Base-by-base conservation (phyloP, 306 rosid species). In the Macrotyloma uniflorum region DNA sequence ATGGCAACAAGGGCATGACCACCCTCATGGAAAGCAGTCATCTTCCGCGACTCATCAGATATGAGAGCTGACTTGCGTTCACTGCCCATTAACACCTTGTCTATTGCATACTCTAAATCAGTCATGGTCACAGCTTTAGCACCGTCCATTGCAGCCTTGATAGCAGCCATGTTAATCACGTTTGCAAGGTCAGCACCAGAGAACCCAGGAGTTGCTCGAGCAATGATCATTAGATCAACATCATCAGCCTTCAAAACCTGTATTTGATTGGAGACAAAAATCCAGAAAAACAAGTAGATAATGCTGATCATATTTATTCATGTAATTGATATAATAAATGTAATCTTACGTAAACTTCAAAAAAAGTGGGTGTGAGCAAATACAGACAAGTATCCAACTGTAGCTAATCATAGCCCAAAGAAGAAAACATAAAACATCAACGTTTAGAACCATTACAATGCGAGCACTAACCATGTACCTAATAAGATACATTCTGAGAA, bases 131-230 rank as follows among this genome's bases (percentile, higher is more conserved):
- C 98, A 66, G 98, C 86, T 79, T 88, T 90, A 49, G 93, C 92
- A 61, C 95, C 98, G n/a, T 93, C 92, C 92, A 89, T 93, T n/a
- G 98, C 98, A 47, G 97, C 95, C 90, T 90, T 89, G 38, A 91
- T 80, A 33, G 98, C 98, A 67, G 93, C 97, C 22, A 93, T 83
- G 30, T 93, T 91, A 67, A 93, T 81, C 75, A 93, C 80, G 84
- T 93, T 93, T 6, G 98, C 93, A 63, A 93, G 95, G 59, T 93
- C 98, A 13, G 98, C 98, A 40, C 98, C 98, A 0, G 97, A 91
- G 83, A 91, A 93, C 43, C 97, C 95, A 3, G 93, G 90, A 32
- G 98, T 93, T 79, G 93, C 98, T 67, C 97, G 82, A 20, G 97
- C 98, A 78, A 93, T 80, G 65, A 90, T 82, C 88, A 74, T 84